phyloP scores from a whole-genome alignment of 2,329 filamentous ascomycete genomes.

The Calonectria crousiana region DNA sequence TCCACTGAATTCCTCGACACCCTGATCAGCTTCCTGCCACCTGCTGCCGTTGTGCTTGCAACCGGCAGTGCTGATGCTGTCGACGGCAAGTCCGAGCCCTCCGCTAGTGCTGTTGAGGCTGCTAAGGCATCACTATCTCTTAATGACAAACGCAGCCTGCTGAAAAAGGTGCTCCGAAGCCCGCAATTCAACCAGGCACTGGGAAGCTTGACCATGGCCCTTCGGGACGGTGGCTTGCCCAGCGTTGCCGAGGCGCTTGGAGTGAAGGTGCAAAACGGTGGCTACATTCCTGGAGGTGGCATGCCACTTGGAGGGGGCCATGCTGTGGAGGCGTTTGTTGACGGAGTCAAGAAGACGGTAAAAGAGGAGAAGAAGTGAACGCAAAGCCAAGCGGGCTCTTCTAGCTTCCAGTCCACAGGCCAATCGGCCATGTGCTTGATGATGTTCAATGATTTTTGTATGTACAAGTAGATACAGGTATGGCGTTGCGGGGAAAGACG shows the following conservation, averaged over 20 bases:
- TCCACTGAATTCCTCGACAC: conserved; percentile 77
- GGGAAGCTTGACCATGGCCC: conserved; percentile 84
- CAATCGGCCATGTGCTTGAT: conserved; percentile 10
- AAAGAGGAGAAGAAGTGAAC: conserved; percentile 64
- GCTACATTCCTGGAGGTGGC: conserved; percentile 80
- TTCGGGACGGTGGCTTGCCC: conserved; percentile 90
- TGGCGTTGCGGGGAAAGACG: conserved; percentile 12
- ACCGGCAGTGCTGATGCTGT: conserved; percentile 72
- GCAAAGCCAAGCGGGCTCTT: neutral
- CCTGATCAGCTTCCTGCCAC: conserved; percentile 83
- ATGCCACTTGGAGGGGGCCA: conserved; percentile 90
- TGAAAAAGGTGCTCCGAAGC: conserved; percentile 86
- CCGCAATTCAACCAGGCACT: conserved; percentile 93
- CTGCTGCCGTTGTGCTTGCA: conserved; percentile 80
- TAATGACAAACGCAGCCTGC: conserved; percentile 82
- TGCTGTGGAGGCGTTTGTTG: conserved; percentile 90
- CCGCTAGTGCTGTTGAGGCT: conserved; percentile 75
- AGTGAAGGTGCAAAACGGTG: conserved; percentile 86
- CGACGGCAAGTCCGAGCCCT: conserved; percentile 72
- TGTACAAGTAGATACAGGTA: conserved; percentile 26
- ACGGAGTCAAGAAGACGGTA: conserved; percentile 86
- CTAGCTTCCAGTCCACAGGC: neutral
- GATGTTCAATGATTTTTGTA: conserved; percentile 21
- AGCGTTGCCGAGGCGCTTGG: conserved; percentile 89
- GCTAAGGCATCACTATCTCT: conserved; percentile 80